Conservation (phyloP, 768 basidiomycete species). For the Naganishia antarctica region DNA sequence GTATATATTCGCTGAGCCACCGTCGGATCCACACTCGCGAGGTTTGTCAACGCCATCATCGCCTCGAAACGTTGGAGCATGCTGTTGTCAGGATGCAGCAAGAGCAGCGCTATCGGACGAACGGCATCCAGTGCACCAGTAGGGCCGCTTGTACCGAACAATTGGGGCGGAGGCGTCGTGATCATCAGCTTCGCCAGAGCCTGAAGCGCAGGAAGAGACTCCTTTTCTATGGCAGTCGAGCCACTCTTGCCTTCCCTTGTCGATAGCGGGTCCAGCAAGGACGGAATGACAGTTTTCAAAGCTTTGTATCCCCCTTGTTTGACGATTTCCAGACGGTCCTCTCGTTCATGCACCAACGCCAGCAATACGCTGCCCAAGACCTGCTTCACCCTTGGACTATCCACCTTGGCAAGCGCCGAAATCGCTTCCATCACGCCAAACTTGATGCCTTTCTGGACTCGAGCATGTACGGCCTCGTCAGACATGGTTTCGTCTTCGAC, state of each 20-base stretch:
- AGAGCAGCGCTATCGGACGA: constrained; percentile 67
- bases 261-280: constrained; percentile 48
- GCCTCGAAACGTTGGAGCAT: constrained; percentile 85
- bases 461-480: constrained; percentile 60
- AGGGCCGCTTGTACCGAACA: constrained; percentile 79
- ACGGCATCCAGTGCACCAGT: constrained; percentile 71
- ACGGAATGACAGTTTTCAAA: constrained; percentile 31
- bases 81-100: constrained; percentile 64
- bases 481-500: constrained; percentile 52
- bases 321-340: constrained; percentile 69
- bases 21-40: constrained; percentile 70
- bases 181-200: constrained; percentile 89
- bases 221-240: constrained; percentile 2
- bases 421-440: constrained; percentile 66
- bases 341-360: constrained; percentile 69
- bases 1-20: constrained; percentile 59
- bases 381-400: constrained; percentile 63
- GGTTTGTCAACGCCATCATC: constrained; percentile 92
- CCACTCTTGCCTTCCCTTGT: constrained; percentile 57
- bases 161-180: constrained; percentile 79
- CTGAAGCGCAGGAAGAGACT: constrained; percentile 60
- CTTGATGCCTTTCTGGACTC: constrained; percentile 59
- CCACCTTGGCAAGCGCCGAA: constrained; percentile 57
- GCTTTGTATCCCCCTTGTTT: constrained; percentile 74
- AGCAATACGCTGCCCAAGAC: constrained; percentile 62